Conservation (phyloP, 208 protist genomes). For the Trypanosoma grayi region DNA sequence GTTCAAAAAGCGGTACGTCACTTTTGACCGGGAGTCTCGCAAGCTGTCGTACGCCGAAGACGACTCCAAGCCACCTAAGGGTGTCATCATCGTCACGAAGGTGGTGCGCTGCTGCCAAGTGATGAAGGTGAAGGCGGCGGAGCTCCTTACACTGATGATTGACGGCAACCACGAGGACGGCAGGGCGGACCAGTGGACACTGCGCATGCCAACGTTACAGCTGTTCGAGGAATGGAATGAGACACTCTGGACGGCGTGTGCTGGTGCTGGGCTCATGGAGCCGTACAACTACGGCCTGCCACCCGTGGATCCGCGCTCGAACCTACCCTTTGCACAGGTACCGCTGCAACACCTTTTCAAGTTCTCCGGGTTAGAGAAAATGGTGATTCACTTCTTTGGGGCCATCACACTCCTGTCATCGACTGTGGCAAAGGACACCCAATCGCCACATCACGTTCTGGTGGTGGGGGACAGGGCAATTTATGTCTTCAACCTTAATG, state of each 20-base stretch:
- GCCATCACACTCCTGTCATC: constrained; percentile 5
- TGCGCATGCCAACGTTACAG: constrained; percentile 16
- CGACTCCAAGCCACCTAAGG: constrained; percentile 13
- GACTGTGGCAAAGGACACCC: not conserved
- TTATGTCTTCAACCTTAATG: constrained; percentile 18
- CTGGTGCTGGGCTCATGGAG: constrained; percentile 22
- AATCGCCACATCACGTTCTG: constrained; percentile 2
- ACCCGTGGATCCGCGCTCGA: constrained; percentile 12
- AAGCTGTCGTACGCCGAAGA: constrained; percentile 19
- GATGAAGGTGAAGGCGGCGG: constrained; percentile 17
- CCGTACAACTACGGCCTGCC: constrained; percentile 24
- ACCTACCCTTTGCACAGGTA: constrained; percentile 19
- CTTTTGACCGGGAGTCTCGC: constrained; percentile 21
- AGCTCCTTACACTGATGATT: constrained; percentile 18
- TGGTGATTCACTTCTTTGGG: constrained; percentile 19
- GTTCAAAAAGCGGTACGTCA: constrained; percentile 23
- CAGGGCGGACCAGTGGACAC: constrained; percentile 21
- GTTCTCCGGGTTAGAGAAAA: constrained; percentile 20
- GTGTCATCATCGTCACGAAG: constrained; percentile 17
- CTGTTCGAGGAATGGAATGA: constrained; percentile 24
- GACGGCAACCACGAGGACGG: constrained; percentile 20
- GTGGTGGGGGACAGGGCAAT: constrained; percentile 23
- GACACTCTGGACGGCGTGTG: constrained; percentile 8
- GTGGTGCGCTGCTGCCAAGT: constrained; percentile 11
- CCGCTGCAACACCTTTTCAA: constrained; percentile 23